A percentile compares a stretch with the other conserved stretches of the same genome.
These are phyloP conservation scores for maize (Zea mays) DNA, from an alignment of 176 grass and related monocot species.

Conservation along the genomic window Zm-B73-REFERENCE-NAM-5.0 NC_050103.1:174555001-174555500, in stretches of 20 bases:
- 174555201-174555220: slow-evolving; percentile 24
- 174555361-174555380: slow-evolving; percentile 53
- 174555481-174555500: slow-evolving; percentile 40
- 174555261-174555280: slow-evolving; percentile 30
- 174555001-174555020: too few relatives aligned
- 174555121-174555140: too few relatives aligned
- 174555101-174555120: too few relatives aligned
- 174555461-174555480: slow-evolving; percentile 36
- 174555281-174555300: slow-evolving; percentile 30
- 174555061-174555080: too few relatives aligned
- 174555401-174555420: slow-evolving; percentile 42
- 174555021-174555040: too few relatives aligned
- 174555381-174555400: slow-evolving; percentile 32
- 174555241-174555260: background rate
- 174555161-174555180: slow-evolving; percentile 6
- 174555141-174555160: background rate
- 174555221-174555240: slow-evolving; percentile 33
- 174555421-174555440: slow-evolving; percentile 45
- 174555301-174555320: slow-evolving; percentile 17
- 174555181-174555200: slow-evolving; percentile 29
- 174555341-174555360: slow-evolving; percentile 51
- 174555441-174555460: slow-evolving; percentile 45
- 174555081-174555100: too few relatives aligned
- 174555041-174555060: too few relatives aligned
- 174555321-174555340: slow-evolving; percentile 44